phyloP scores from a whole-genome alignment of 1,284 basidiomycete species.

The Hymenochaete sp. region DNA sequence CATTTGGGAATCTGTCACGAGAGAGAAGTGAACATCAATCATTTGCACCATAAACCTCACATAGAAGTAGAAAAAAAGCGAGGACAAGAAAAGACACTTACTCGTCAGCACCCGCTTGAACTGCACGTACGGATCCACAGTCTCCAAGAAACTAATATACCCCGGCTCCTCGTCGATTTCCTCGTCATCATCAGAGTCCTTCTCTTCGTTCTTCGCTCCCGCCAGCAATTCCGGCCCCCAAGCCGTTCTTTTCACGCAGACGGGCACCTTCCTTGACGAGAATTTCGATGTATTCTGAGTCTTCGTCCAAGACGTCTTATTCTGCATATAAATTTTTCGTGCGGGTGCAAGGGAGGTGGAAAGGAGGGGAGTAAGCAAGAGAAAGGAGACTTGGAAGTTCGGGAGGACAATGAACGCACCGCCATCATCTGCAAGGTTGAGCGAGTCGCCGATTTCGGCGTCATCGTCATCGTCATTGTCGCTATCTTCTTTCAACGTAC shows the following conservation, averaged over 20 bases:
- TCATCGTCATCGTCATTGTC: conserved; percentile 59
- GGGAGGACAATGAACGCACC: conserved; percentile 31
- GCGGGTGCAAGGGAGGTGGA: conserved; percentile 10
- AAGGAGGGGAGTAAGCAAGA: no score
- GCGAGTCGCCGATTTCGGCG: conserved; percentile 42
- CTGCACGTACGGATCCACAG: conserved; percentile 57
- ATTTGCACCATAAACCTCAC: no score
- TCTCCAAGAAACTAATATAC: conserved; percentile 70
- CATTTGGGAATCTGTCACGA: conserved; percentile 56
- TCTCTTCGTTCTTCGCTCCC: conserved; percentile 42
- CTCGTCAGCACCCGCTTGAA: conserved; percentile 71
- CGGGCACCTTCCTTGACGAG: conserved; percentile 72
- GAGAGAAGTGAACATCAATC: background rate
- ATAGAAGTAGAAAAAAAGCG: background rate
- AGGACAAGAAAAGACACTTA: conserved; percentile 28
- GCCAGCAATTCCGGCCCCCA: conserved; percentile 29
- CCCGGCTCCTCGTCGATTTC: conserved; percentile 73
- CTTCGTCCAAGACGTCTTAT: conserved; percentile 65
- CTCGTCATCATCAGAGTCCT: conserved; percentile 36
- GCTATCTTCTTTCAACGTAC: conserved; percentile 44
- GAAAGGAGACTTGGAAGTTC: background rate
- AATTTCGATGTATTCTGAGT: conserved; percentile 74
- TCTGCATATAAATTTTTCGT: conserved; percentile 11
- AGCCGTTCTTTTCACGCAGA: conserved; percentile 51
- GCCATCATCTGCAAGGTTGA: conserved; percentile 68